Evolutionary conservation across 139 green algal species (phyloP), one percentile per base, ranked within the genome.

Genomic region (Picochlorum sp.): DNA sequence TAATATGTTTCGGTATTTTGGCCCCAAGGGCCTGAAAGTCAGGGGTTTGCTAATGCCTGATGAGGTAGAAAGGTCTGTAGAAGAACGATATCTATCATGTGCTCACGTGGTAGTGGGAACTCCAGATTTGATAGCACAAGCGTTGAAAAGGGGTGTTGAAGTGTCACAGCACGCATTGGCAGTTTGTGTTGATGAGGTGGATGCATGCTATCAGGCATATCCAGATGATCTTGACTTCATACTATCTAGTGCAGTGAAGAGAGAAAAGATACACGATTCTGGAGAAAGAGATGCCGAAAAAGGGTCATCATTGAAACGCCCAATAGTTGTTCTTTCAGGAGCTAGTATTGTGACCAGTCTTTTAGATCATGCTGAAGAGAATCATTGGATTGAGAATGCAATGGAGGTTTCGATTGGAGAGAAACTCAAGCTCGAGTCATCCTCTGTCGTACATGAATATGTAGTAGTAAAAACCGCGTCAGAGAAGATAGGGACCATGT

Each of bases 1-100:
- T 41, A 95, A 93, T 79, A 88, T 95, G 70, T 95, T 87, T 66
- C 77, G 64, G 24, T 95, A 85, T 67, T 64, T 37, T 1, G 87
- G 87, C 0, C 87, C 87, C 3, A 54, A 67, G 31, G 81, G 78
- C 7, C 66, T 93, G 43, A 80, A 85, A 70, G 85, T 86, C 24
- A 74, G 69, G 24, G 84, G 84, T 6, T 31, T 92, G n/a, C 58
- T 94, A 55, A 61, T 94, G 63, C 81, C 81, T 62, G 77, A 85
- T 33, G 78, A 89, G 65, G 80, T 90, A 63, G 73, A 82, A 43
- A 1, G 52, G 22, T 45, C 51, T 26, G 67, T 70, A 18, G 62
- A 57, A 22, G 59, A 66, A 4, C 51, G 61, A 3, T 86, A 81
- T 50, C 61, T 89, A 29, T 28, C 45, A 6, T 73, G 67, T 2